Percentiles rank a stretch among this genome's conserved stretches.
These are phyloP conservation scores for Plectosphaerella cucumerina DNA, from an alignment of 2,329 filamentous ascomycete species.

Conservation along the genomic window DNA sequence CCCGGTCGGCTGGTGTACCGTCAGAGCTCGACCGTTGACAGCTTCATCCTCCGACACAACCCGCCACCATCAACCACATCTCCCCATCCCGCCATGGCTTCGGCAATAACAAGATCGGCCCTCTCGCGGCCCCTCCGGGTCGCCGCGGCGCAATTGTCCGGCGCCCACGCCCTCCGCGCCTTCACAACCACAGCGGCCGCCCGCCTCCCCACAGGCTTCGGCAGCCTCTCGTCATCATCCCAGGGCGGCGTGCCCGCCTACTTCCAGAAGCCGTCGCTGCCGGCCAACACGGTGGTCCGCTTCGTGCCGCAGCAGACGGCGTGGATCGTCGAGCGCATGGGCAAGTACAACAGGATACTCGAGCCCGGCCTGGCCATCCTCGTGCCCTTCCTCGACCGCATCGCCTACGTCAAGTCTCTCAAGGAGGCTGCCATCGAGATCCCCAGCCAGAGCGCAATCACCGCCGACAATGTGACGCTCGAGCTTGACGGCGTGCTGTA, in stretches of 20 bases:
- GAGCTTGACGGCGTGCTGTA: constrained; percentile 95
- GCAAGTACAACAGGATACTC: constrained; percentile 90
- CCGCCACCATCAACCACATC: neutral
- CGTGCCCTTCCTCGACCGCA: constrained; percentile 87
- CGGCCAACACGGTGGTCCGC: constrained; percentile 89
- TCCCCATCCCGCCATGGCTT: constrained; percentile 10
- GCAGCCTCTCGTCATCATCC: constrained; percentile 14
- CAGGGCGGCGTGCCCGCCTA: constrained; percentile 62
- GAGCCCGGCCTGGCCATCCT: constrained; percentile 87
- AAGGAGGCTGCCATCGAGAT: constrained; percentile 98
- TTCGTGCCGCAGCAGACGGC: constrained; percentile 99
- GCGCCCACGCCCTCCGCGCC: neutral
- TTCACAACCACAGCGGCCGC: constrained; percentile 10
- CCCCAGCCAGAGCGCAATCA: constrained; percentile 95
- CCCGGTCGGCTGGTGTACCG: neutral
- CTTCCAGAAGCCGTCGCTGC: constrained; percentile 70
- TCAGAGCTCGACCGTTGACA: neutral
- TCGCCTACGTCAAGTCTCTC: constrained; percentile 95
- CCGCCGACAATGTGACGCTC: constrained; percentile 94
- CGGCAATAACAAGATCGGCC: constrained; percentile 14
- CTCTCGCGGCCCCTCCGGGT: constrained; percentile 12
- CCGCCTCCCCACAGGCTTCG: constrained; percentile 17
- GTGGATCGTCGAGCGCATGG: constrained; percentile 99
- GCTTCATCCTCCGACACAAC: neutral
- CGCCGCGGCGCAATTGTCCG: constrained; percentile 7